Evolutionary conservation across 1,139 yeast species (phyloP), one percentile per base, ranked within the genome.

Genomic region (Sugiyamaella pinicola): DNA sequence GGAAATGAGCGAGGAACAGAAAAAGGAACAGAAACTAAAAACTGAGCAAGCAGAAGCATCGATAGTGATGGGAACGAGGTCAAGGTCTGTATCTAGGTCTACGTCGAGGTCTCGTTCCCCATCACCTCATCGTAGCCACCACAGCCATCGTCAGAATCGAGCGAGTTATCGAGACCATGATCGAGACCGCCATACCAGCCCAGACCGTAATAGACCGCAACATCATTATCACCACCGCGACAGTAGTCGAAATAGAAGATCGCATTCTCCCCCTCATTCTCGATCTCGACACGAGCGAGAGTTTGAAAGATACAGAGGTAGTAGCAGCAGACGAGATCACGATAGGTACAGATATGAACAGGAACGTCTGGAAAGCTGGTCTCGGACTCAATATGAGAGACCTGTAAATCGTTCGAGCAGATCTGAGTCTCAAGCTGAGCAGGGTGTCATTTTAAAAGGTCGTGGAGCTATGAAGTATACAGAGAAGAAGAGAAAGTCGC

Each of bases 381-480:
- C 42, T 4, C 28, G 4, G 10, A 26, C 19, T 2, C 38, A 19
- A 10, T 42, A 42, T 31, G 47, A 42, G 13, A 18, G 13, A 18
- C 35, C 47, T 4, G 28, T 31, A 6, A 5, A 29, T 10, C 37
- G 47, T 5, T 34, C 28, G 9, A 28, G n/a, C n/a, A n/a, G n/a
- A n/a, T n/a, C 17, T 12, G 9, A 3, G 3, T 7, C 31, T 13
- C 41, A 18, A 33, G 21, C 52, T 9, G n/a, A 26, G 31, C 31
- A 10, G 6, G 53, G 54, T 10, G 47, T 63, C 8, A 52, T 64
- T 8, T 53, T 65, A 38, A 66, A 66, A 45, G 69, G 69, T 2
- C 58, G 69, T n/a, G 69, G 69, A 8, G 54, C 58, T 0, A 66
- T 64, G 68, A 62, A 60, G 40, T 64, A 47, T 47, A 53, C 63